Base-by-base conservation (phyloP, 106 monocot genomes). In the Allium sativum region DNA sequence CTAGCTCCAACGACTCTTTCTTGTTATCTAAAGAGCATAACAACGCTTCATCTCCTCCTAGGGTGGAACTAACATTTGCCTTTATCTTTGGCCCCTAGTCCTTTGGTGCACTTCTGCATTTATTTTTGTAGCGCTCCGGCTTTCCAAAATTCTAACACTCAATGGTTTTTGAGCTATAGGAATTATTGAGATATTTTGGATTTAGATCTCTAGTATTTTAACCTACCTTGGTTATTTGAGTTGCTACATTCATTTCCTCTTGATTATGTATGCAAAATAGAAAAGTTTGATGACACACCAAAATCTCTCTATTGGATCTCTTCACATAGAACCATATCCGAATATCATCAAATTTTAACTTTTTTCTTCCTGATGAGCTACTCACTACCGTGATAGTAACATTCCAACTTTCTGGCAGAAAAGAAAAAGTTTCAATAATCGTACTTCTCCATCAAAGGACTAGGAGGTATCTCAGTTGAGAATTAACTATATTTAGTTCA, bases 401-500 rank as follows among this genome's bases (percentile, higher is more conserved):
- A 53, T 6, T 15, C 50, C 63, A 64, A 55, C 61, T 72, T 12
- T 68, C 11, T 19, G 42, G 47, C 16, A 68, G 43, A 14, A 58
- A 68, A 17, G 56, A 45, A 57, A 46, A 12, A 68, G 19, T 31
- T 57, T 68, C 17, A 57, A 21, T 7, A 11, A 1, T 12, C 47
- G 14, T 2, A 56, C 56, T 22, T 1, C 22, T 22, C 3, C 22
- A 22, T 22, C 22, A 22, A 22, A 22, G 3, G n/a, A n/a, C n/a
- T n/a, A n/a, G n/a, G n/a, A n/a, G n/a, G n/a, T n/a, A n/a, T n/a
- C n/a, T n/a, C n/a, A n/a, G n/a, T n/a, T n/a, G n/a, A n/a, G n/a
- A n/a, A n/a, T n/a, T n/a, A n/a, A n/a, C n/a, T n/a, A n/a, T n/a
- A n/a, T n/a, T n/a, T n/a, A n/a, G n/a, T n/a, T n/a, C n/a, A n/a